A percentile compares a stretch with the other conserved stretches of the same genome.
Evolutionary conservation across 805 yeast species (phyloP).

Genomic region (Lipomyces anomalus): DNA sequence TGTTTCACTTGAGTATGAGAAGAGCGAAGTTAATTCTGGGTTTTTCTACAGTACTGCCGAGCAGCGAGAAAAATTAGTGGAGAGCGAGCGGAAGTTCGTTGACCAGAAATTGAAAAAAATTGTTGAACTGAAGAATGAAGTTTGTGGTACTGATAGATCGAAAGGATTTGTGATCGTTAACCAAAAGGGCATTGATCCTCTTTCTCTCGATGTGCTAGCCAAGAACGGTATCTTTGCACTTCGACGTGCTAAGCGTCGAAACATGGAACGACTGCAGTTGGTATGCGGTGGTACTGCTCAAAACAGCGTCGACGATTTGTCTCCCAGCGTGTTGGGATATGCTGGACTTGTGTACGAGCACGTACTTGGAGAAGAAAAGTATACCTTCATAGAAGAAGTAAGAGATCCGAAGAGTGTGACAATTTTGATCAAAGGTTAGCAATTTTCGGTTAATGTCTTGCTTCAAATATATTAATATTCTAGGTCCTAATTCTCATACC

Average conservation of each 20-base stretch:
- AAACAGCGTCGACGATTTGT: conserved; percentile 89
- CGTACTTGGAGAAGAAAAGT: conserved; percentile 94
- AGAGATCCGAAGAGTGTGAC: conserved; percentile 87
- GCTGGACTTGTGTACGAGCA: conserved; percentile 91
- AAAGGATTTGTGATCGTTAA: conserved; percentile 89
- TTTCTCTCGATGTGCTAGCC: conserved; percentile 91
- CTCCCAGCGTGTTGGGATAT: conserved; percentile 72
- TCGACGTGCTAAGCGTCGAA: conserved; percentile 97
- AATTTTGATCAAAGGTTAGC: conserved; percentile 76
- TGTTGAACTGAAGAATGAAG: conserved; percentile 86
- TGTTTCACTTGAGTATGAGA: conserved; percentile 93
- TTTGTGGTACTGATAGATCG: conserved; percentile 67
- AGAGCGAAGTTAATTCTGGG: conserved; percentile 94
- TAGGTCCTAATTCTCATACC: conserved; percentile 68
- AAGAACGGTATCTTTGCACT: conserved; percentile 88
- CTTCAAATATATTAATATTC: no score
- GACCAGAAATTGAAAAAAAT: conserved; percentile 89
- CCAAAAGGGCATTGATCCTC: conserved; percentile 98
- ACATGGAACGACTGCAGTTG: conserved; percentile 96
- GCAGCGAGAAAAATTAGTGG: conserved; percentile 90
- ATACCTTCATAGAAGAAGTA: conserved; percentile 85
- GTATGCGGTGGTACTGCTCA: conserved; percentile 98
- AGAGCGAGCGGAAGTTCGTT: conserved; percentile 87
- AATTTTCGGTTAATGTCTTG: no score
- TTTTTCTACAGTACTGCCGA: conserved; percentile 93